phyloP scores from a whole-genome alignment of 208 protist genomes.

The Angomonas ambiguus region DNA sequence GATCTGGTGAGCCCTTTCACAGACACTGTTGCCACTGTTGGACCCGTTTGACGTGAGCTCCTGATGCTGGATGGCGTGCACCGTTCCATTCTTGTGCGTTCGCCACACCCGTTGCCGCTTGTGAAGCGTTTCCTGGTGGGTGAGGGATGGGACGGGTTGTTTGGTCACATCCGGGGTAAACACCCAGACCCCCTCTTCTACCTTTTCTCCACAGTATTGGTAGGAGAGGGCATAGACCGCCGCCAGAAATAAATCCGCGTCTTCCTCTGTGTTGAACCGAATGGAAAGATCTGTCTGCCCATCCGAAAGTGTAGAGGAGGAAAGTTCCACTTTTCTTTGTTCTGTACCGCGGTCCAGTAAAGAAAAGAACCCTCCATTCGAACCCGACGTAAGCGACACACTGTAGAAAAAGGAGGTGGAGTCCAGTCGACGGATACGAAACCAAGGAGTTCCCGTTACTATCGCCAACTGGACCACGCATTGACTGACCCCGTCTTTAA shows the following conservation, averaged over 20 bases:
- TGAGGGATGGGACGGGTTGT: neutral
- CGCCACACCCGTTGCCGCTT: neutral
- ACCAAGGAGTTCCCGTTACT: too few relatives aligned
- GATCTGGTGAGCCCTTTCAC: too few relatives aligned
- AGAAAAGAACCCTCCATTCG: neutral
- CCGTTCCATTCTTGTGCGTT: neutral
- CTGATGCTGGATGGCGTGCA: neutral
- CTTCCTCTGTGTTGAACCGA: neutral
- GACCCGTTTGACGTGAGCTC: neutral
- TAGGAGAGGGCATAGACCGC: neutral
- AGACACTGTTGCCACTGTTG: too few relatives aligned
- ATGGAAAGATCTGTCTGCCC: neutral
- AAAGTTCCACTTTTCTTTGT: neutral
- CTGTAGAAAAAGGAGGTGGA: neutral
- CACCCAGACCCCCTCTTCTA: neutral
- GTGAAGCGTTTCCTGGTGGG: neutral
- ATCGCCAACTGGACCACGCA: too few relatives aligned
- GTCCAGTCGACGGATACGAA: too few relatives aligned
- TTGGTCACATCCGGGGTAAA: neutral
- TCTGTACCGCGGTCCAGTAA: neutral
- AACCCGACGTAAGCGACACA: neutral
- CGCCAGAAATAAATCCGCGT: neutral
- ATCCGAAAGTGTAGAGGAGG: neutral
- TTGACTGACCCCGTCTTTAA: too few relatives aligned
- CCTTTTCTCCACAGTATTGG: neutral